These are phyloP conservation scores for Taphrina betulina DNA, from an alignment of 1,139 yeast species.

Conservation along the genomic window DNA sequence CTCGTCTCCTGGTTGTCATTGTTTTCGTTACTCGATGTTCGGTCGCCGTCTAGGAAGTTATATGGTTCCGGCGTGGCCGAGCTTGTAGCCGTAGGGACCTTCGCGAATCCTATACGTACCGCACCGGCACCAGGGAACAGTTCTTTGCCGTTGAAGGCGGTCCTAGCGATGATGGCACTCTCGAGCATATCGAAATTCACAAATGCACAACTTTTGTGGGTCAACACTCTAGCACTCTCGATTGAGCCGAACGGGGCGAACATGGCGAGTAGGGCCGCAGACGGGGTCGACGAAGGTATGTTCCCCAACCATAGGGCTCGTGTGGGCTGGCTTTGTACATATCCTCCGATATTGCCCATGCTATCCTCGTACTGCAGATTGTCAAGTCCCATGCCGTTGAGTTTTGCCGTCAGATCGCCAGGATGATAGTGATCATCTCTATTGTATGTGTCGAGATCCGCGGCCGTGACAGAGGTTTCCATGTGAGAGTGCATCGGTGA, in stretches of 20 bases:
- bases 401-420: not conserved
- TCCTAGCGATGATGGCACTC: constrained; percentile 73
- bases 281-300: constrained; percentile 57
- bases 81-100: constrained; percentile 37
- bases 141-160: constrained; percentile 75
- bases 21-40: constrained; percentile 41
- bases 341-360: constrained; percentile 10
- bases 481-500: constrained; percentile 27
- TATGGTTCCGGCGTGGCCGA: constrained; percentile 37
- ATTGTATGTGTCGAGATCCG: constrained; percentile 8
- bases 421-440: not conserved
- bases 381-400: not conserved
- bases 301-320: constrained; percentile 74
- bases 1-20: constrained; percentile 38
- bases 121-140: constrained; percentile 65
- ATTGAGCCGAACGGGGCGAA: constrained; percentile 58
- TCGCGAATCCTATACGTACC: constrained; percentile 48
- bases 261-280: constrained; percentile 50
- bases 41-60: constrained; percentile 41
- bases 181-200: constrained; percentile 72
- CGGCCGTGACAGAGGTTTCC: constrained; percentile 31
- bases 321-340: constrained; percentile 52
- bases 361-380: constrained; percentile 1
- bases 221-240: constrained; percentile 58
- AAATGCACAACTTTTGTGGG: constrained; percentile 59